Conservation (phyloP, 2,329 filamentous ascomycete species). For the Cladophialophora bantiana region DNA sequence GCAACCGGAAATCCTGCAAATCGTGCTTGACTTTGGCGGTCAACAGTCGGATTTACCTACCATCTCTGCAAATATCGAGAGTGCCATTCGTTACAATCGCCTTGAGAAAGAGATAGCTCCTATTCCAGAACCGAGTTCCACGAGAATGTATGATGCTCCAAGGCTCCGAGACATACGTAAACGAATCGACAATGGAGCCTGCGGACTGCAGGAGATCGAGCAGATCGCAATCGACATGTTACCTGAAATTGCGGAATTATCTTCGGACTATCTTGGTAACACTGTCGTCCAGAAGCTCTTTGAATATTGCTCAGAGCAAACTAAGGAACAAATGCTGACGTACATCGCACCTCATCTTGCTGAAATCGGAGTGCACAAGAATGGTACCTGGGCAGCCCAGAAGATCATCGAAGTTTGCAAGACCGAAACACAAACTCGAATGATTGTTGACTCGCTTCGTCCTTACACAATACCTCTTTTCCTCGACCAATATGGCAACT, state of each 20-base stretch:
- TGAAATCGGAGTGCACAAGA: slow-evolving; percentile 98
- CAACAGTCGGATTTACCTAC: slow-evolving; percentile 76
- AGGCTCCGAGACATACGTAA: slow-evolving; percentile 95
- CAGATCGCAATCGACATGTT: slow-evolving; percentile 92
- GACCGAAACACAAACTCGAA: slow-evolving; percentile 78
- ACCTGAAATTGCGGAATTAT: slow-evolving; percentile 91
- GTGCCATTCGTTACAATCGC: slow-evolving; percentile 74
- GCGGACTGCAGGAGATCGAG: slow-evolving; percentile 87
- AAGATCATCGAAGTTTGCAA: slow-evolving; percentile 98
- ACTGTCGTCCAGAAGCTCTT: slow-evolving; percentile 99
- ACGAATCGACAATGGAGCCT: slow-evolving; percentile 92
- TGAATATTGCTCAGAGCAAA: slow-evolving; percentile 88
- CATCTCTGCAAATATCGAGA: slow-evolving; percentile 76
- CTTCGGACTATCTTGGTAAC: slow-evolving; percentile 96
- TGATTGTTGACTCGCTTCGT: slow-evolving; percentile 83
- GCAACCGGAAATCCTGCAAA: slow-evolving; percentile 80
- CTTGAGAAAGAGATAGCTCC: slow-evolving; percentile 87
- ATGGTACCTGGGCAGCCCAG: slow-evolving; percentile 98
- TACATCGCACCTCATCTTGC: slow-evolving; percentile 91
- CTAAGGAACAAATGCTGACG: slow-evolving; percentile 88
- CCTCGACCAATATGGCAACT: slow-evolving; percentile 97
- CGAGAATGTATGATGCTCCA: slow-evolving; percentile 88
- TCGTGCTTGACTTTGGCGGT: slow-evolving; percentile 88
- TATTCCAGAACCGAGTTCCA: slow-evolving; percentile 85
- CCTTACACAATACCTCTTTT: slow-evolving; percentile 91